These are phyloP conservation scores for Hippophae rhamnoides DNA, from an alignment of 306 rosid genomes.

Conservation along the genomic window DNA sequence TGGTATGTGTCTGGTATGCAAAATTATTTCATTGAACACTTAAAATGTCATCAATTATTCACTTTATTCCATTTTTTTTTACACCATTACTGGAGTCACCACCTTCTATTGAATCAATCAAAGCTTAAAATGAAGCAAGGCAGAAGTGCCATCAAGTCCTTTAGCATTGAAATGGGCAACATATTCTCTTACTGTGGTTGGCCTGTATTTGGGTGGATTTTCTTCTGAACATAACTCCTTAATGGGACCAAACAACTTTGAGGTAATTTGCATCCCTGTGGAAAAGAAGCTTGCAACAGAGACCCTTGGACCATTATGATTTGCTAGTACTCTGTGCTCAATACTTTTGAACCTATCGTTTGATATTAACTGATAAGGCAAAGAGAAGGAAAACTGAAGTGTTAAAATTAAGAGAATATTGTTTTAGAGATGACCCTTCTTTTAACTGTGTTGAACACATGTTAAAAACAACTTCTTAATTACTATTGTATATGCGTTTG, in stretches of 20 bases:
- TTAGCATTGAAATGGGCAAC: slow-evolving; percentile 4
- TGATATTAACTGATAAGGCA: slow-evolving; percentile 19
- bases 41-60: no score
- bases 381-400: no score
- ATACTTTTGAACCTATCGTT: slow-evolving; percentile 24
- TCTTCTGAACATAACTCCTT: slow-evolving; percentile 46
- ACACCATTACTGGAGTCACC: neutral
- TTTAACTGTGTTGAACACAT: no score
- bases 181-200: slow-evolving; percentile 18
- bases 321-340: slow-evolving; percentile 19
- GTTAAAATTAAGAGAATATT: no score
- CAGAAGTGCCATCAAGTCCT: slow-evolving; percentile 31
- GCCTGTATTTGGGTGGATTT: slow-evolving; percentile 33
- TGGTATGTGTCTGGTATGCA: no score
- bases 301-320: slow-evolving; percentile 17
- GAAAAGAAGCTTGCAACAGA: slow-evolving; percentile 15
- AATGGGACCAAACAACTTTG: slow-evolving; percentile 38
- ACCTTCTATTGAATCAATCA: slow-evolving; percentile 10
- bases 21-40: no score
- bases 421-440: no score
- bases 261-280: neutral
- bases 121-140: slow-evolving; percentile 29
- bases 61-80: no score
- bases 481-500: no score
- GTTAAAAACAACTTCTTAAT: no score